phyloP scores from a whole-genome alignment of 768 basidiomycete species.

The Tylopilus rubrobrunneus region DNA sequence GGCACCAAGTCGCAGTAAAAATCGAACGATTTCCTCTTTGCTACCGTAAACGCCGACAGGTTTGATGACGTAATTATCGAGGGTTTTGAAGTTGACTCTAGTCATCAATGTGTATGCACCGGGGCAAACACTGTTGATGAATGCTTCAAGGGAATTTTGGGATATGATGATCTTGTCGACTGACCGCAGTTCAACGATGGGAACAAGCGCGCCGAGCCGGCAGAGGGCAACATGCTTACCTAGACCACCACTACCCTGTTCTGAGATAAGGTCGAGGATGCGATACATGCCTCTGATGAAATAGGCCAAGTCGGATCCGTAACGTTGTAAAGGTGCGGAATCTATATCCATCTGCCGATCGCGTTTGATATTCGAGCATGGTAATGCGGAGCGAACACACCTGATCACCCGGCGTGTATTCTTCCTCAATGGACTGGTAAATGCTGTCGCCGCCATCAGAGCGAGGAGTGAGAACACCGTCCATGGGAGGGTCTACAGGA shows the following conservation, averaged over 20 bases:
- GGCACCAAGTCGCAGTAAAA: conserved; percentile 35
- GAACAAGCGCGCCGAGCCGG: not conserved
- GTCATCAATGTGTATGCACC: conserved; percentile 52
- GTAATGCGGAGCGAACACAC: conserved; percentile 2
- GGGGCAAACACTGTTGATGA: conserved; percentile 48
- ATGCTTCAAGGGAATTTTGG: conserved; percentile 43
- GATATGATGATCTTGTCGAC: conserved; percentile 64
- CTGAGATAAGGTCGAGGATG: conserved; percentile 50
- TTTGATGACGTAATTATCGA: conserved; percentile 44
- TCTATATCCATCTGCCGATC: conserved; percentile 22
- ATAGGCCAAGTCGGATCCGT: conserved; percentile 20
- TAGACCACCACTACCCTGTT: conserved; percentile 47
- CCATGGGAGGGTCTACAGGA: not conserved
- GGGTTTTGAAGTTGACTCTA: conserved; percentile 50
- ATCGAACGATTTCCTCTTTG: conserved; percentile 45
- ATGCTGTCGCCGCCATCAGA: conserved; percentile 15
- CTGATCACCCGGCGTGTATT: not conserved
- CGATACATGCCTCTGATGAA: conserved; percentile 46
- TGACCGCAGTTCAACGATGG: conserved; percentile 15
- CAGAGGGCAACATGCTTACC: conserved; percentile 31
- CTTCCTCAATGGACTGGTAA: conserved; percentile 13
- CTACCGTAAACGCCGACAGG: conserved; percentile 59
- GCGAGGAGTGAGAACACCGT: not conserved
- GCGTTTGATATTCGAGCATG: not conserved
- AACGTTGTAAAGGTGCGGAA: not conserved